Conservation (phyloP, 495 filamentous ascomycete species). For the Acidomyces sp. region DNA sequence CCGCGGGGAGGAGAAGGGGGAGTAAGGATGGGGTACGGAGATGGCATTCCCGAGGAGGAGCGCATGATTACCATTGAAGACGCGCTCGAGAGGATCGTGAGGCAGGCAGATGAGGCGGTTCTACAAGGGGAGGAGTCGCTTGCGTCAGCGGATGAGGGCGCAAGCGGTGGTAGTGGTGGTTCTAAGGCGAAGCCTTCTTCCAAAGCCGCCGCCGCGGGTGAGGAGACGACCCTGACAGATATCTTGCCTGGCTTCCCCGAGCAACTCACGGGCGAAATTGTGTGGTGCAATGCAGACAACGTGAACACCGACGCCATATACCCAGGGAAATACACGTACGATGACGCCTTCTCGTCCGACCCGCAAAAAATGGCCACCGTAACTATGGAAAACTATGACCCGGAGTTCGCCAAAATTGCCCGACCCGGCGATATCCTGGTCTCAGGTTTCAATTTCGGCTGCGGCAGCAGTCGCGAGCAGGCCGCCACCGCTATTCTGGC, state of each 20-base stretch:
- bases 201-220: background rate
- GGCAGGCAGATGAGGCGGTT: conserved; percentile 50
- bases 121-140: conserved; percentile 11
- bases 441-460: conserved; percentile 82
- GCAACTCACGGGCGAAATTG: conserved; percentile 50
- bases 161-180: background rate
- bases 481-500: conserved; percentile 82
- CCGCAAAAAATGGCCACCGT: conserved; percentile 69
- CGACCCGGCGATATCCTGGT: conserved; percentile 67
- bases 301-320: conserved; percentile 78
- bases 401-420: conserved; percentile 46
- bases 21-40: conserved; percentile 59
- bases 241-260: conserved; percentile 61
- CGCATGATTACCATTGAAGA: conserved; percentile 50
- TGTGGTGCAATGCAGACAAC: conserved; percentile 61
- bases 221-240: conserved; percentile 32
- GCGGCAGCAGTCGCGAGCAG: conserved; percentile 70
- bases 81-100: conserved; percentile 55
- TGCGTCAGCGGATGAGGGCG: background rate
- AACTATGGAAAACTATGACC: conserved; percentile 89
- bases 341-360: conserved; percentile 54
- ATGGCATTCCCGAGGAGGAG: conserved; percentile 47
- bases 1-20: conserved; percentile 51
- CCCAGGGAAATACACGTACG: conserved; percentile 81
- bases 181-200: background rate